Conservation (phyloP, 164 flowering plant genomes). For the Umbilicus rupestris region DNA sequence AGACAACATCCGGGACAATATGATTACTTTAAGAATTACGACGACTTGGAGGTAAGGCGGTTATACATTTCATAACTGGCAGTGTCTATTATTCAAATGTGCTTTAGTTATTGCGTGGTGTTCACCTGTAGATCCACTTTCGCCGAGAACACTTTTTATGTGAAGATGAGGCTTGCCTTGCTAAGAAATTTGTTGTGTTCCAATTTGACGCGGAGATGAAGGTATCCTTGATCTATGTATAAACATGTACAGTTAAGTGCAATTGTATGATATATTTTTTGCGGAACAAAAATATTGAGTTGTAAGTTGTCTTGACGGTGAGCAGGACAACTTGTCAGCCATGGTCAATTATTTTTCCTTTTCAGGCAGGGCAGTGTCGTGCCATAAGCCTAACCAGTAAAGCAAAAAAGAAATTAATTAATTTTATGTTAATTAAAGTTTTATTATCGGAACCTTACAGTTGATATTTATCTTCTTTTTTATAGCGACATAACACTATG, state of each 20-base stretch:
- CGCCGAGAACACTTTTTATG: slow-evolving; percentile 79
- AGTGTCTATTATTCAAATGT: background rate
- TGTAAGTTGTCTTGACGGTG: background rate
- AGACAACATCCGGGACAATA: slow-evolving; percentile 90
- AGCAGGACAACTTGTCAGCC: background rate
- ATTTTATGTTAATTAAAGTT: background rate
- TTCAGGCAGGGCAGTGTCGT: background rate
- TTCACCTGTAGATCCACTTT: slow-evolving; percentile 61
- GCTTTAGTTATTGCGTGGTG: background rate
- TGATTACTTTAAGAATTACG: slow-evolving; percentile 82
- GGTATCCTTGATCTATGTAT: slow-evolving; percentile 24
- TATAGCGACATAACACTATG: slow-evolving; percentile 71
- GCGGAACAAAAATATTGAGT: background rate
- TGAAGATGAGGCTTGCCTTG: slow-evolving; percentile 85
- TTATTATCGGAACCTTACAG: background rate
- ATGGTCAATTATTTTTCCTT: background rate
- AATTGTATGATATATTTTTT: background rate
- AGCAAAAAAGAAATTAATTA: background rate
- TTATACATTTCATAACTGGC: background rate
- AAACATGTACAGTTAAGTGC: background rate
- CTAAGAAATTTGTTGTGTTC: slow-evolving; percentile 78
- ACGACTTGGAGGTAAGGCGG: slow-evolving; percentile 72
- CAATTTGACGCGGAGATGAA: slow-evolving; percentile 80
- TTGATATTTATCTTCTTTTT: slow-evolving; percentile 10
- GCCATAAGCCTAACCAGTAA: background rate